Base-by-base conservation (phyloP, 2,329 filamentous ascomycete genomes). In the Achaetomium macrosporum region DNA sequence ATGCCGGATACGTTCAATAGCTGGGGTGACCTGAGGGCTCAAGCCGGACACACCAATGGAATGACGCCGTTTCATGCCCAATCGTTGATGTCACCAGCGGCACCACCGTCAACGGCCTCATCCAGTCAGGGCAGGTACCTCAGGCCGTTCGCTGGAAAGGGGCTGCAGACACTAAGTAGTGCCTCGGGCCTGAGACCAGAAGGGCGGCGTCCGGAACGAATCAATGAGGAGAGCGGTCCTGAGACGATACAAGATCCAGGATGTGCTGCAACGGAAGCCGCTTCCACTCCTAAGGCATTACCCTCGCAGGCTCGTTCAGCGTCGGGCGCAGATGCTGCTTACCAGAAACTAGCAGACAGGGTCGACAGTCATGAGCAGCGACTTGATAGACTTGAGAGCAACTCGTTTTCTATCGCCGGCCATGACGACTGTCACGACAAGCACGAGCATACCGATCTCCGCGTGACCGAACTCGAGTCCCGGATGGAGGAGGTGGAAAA, bases 401-500 rank as follows among this genome's bases (percentile, higher is more conserved):
- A 79, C 1, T 90, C 85, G 0, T 88, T 90, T 62, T 81, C 82
- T 20, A 76, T 80, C 41, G 74, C 77, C 16, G 77, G 78, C n/a
- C 78, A 86, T 44, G 86, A 90, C 19, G 84, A 87, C 36, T 80
- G 87, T 45, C 73, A 83, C 16, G 84, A 88, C 17, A 82, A 78
- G 50, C 77, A 87, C 60, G 86, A 90, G 33, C 70, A 81, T 44
- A 66, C 81, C 42, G 87, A 90, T 58, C 75, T 83, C 9, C 79
- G 86, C 19, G 73, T 90, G 8, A 77, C 82, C 1, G 86, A 90
- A 36, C 72, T 90, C 7, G 87, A 90, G 65, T 77, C 76, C 29
- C 76, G 80, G 35, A 69, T 85, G 5, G 78, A 81, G 19, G 81
- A 84, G 59, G 69, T 83, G 1, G 80, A 84, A 63, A 81, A 76